These are phyloP conservation scores for Ochetophila trinervis DNA, from an alignment of 306 rosid species.

Conservation along the genomic window DNA sequence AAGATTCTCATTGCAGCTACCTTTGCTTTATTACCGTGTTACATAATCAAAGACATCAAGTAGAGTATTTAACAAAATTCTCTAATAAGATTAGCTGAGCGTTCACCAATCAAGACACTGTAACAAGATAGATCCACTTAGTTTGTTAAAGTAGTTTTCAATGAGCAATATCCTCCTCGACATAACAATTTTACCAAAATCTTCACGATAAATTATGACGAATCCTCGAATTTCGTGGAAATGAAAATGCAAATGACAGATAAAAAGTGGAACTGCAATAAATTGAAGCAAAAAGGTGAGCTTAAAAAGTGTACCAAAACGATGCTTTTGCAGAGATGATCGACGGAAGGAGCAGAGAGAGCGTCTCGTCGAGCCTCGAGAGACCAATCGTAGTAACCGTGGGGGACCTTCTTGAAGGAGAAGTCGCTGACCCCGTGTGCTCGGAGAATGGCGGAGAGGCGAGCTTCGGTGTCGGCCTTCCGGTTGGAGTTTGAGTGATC, in stretches of 20 bases:
- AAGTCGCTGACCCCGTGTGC: constrained; percentile 52
- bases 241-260: background rate
- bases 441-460: constrained; percentile 64
- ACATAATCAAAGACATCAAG: too few relatives aligned
- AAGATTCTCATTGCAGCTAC: too few relatives aligned
- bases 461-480: constrained; percentile 51
- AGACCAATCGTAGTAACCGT: constrained; percentile 80
- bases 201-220: too few relatives aligned
- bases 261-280: background rate
- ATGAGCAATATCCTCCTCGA: too few relatives aligned
- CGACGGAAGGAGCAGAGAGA: constrained; percentile 59
- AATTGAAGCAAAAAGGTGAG: background rate
- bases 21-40: too few relatives aligned
- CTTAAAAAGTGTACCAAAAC: constrained; percentile 49
- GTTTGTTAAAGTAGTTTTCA: too few relatives aligned
- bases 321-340: constrained; percentile 96
- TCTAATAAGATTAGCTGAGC: too few relatives aligned
- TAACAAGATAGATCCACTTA: too few relatives aligned
- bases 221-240: too few relatives aligned
- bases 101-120: too few relatives aligned
- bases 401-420: constrained; percentile 67
- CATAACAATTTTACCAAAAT: too few relatives aligned
- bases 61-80: too few relatives aligned
- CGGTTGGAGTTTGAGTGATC: constrained; percentile 2
- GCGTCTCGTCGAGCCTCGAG: constrained; percentile 68